Evolutionary conservation across 257 asterid species (phyloP).

Genomic region (Lantana camara): DNA sequence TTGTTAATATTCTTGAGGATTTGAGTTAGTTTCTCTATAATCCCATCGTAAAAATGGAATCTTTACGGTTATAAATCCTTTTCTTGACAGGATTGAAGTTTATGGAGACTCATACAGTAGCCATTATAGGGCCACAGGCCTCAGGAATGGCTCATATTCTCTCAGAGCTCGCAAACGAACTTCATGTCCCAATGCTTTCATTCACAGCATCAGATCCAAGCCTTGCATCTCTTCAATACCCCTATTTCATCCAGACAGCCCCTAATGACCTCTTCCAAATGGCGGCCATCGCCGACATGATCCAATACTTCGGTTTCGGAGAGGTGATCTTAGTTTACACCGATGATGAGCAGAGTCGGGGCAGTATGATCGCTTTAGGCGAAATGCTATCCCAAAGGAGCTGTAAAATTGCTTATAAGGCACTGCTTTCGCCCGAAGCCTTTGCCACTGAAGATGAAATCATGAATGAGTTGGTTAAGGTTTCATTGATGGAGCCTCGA

Average conservation of each 20-base stretch:
- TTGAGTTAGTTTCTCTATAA: background rate
- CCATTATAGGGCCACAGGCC: slow-evolving; percentile 34
- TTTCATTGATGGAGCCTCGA: slow-evolving; percentile 25
- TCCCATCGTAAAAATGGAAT: background rate
- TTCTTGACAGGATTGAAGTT: slow-evolving; percentile 25
- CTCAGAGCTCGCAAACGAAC: slow-evolving; percentile 37
- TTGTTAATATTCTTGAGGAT: background rate
- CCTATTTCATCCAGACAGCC: slow-evolving; percentile 34
- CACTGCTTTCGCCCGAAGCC: slow-evolving; percentile 30
- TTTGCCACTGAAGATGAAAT: slow-evolving; percentile 17
- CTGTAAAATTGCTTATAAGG: slow-evolving; percentile 30
- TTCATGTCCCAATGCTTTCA: slow-evolving; percentile 37
- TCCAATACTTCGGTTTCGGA: slow-evolving; percentile 20
- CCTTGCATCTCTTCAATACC: slow-evolving; percentile 34
- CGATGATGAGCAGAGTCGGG: slow-evolving; percentile 31
- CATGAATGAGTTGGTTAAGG: slow-evolving; percentile 21
- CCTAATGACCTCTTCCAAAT: slow-evolving; percentile 33
- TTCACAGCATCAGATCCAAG: slow-evolving; percentile 32
- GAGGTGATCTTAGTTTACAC: slow-evolving; percentile 18
- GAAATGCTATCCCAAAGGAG: slow-evolving; percentile 27
- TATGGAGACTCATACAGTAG: slow-evolving; percentile 35
- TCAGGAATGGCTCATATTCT: slow-evolving; percentile 33
- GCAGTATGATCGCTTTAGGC: slow-evolving; percentile 23
- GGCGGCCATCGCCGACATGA: slow-evolving; percentile 30
- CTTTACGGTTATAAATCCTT: background rate